These are phyloP conservation scores for Anethum foeniculum DNA, from an alignment of 140 eudicot species.

Conservation along the genomic window DNA sequence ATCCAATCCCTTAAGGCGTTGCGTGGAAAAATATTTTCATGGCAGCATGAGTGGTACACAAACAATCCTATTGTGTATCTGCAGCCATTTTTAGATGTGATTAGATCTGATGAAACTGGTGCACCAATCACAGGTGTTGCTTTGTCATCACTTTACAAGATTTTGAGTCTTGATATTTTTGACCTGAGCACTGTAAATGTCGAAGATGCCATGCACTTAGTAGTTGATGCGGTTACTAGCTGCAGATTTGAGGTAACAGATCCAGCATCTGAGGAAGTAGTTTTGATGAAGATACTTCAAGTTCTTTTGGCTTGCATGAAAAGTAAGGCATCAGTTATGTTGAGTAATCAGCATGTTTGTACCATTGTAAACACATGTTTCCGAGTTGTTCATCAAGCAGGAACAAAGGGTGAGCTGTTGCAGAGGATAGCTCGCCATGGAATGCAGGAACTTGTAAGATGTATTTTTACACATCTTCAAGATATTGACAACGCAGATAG, in stretches of 20 bases:
- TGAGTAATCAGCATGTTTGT: conserved; percentile 10
- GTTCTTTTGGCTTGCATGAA: conserved; percentile 10
- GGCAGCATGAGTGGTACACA: conserved; percentile 6
- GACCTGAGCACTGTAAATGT: conserved; percentile 3
- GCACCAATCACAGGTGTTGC: conserved; percentile 7
- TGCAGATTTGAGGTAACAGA: conserved; percentile 9
- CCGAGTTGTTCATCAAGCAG: not conserved
- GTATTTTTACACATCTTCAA: conserved; percentile 3
- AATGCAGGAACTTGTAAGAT: conserved; percentile 3
- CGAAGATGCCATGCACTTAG: conserved; percentile 1
- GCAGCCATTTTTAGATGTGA: conserved; percentile 7
- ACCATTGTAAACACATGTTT: conserved; percentile 5
- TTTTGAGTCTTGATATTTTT: conserved; percentile 9
- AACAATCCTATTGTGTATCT: conserved; percentile 1
- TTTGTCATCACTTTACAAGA: conserved; percentile 9
- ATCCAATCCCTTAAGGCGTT: not conserved
- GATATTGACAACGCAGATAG: not conserved
- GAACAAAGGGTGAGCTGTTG: conserved; percentile 10
- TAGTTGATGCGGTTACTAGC: conserved; percentile 1
- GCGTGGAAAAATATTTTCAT: not conserved
- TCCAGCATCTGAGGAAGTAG: conserved; percentile 9
- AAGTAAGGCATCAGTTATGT: conserved; percentile 5
- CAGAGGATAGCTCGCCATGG: conserved; percentile 9
- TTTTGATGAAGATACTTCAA: conserved; percentile 6
- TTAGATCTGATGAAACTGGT: conserved; percentile 7